A percentile compares a stretch with the other conserved stretches of the same genome.
phyloP scores from a whole-genome alignment of 2,329 filamentous ascomycete genomes.

The Cordyceps tenuipes region DNA sequence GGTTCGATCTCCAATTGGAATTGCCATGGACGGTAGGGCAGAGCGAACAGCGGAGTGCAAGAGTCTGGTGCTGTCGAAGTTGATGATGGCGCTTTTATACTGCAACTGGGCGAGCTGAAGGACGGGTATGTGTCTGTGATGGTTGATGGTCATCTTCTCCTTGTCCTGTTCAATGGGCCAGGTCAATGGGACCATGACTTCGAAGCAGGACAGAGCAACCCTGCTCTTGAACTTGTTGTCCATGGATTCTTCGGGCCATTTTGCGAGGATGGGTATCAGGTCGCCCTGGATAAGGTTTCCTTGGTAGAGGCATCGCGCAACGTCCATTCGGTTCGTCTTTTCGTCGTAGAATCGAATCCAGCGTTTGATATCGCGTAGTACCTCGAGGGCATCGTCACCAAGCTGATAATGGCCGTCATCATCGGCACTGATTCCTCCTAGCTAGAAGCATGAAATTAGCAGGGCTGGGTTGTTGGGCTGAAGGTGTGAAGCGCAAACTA shows the following conservation, averaged over 20 bases:
- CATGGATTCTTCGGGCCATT: constrained; percentile 66
- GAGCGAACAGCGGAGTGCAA: constrained; percentile 74
- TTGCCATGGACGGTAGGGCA: constrained; percentile 77
- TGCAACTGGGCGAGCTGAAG: constrained; percentile 78
- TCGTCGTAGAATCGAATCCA: constrained; percentile 95
- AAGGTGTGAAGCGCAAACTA: constrained; percentile 29
- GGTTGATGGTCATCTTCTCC: constrained; percentile 81
- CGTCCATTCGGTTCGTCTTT: constrained; percentile 87
- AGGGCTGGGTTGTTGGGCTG: no score
- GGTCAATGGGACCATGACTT: constrained; percentile 84
- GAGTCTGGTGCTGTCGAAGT: constrained; percentile 68
- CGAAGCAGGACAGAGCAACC: constrained; percentile 76
- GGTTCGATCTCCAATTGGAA: constrained; percentile 65
- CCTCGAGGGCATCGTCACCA: constrained; percentile 87
- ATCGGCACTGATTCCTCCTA: constrained; percentile 73
- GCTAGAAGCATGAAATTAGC: constrained; percentile 38
- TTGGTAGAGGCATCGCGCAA: constrained; percentile 85
- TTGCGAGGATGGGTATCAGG: constrained; percentile 76
- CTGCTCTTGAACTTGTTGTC: constrained; percentile 70
- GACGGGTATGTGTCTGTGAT: constrained; percentile 84
- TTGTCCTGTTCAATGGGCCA: constrained; percentile 82
- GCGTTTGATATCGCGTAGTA: constrained; percentile 85
- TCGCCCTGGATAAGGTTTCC: constrained; percentile 88
- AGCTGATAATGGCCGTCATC: constrained; percentile 78
- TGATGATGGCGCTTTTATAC: constrained; percentile 85